Base-by-base conservation (phyloP, 2,329 filamentous ascomycete species). In the Fusarium humuli region DNA sequence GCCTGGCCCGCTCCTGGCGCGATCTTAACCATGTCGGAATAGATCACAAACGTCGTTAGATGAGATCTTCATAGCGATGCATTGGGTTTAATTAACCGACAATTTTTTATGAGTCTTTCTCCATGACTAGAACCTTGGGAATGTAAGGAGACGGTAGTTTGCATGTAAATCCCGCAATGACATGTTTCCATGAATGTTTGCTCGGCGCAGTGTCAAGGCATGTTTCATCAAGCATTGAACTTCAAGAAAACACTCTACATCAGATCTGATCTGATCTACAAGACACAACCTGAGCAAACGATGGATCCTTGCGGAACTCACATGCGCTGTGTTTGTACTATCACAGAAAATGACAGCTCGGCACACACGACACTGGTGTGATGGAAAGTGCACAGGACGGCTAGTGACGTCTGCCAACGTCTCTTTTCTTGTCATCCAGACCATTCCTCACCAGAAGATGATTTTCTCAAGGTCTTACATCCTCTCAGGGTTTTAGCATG, bases 1-100 rank as follows among this genome's bases (percentile, higher is more conserved):
- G 49, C 57, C 64, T 60, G 49, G 56, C 64, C 64, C 61, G 47
- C 58, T 27, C 60, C 53, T 63, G 34, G 67, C 49, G n/a, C 58
- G 63, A 69, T 69, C 48, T 61, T 23, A 29, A 50, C n/a, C 45
- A 47, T 23, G 10, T 20, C 18, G 23, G 34, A 37, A 52, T 48
- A 37, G 57, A 32, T 44, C 42, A 45, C 46, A 32, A 37, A 20
- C 32, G 37, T 50, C 32, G 37, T 50, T 46, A 57, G 46, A 50
- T 54, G 57, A 57, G 67, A 60, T 69, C 67, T 52, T 41, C 50
- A 20, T 13, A 27, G 52, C 40, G 53, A 58, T 70, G 67, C 62
- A 40, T 67, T 42, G 27, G 18, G 23, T 53, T 53, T 41, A 68
- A 70, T 68, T 64, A 60, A 29, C 23, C 29, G 10, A n/a, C 65